Evolutionary conservation across 192 early-diverging fungal species (phyloP).

Genomic region (Mycoemilia scoparia): DNA sequence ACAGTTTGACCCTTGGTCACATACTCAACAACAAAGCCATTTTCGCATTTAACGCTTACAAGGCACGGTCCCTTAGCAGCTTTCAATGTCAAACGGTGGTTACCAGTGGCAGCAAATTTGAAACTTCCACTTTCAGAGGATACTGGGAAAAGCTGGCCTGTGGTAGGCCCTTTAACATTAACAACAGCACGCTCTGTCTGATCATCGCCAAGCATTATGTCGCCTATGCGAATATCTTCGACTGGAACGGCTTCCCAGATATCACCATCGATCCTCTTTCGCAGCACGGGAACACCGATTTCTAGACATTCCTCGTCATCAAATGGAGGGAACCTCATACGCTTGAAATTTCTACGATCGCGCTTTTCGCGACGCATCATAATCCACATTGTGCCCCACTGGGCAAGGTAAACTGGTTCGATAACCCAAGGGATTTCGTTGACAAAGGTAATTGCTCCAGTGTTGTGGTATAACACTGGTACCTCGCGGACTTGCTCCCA

Average conservation of each 20-base stretch:
- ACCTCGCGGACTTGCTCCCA: constrained; percentile 99
- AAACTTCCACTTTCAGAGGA: too few relatives aligned
- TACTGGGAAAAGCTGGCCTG: too few relatives aligned
- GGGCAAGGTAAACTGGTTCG: constrained; percentile 93
- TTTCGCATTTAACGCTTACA: too few relatives aligned
- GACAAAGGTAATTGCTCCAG: constrained; percentile 96
- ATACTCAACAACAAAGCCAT: too few relatives aligned
- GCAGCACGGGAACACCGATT: too few relatives aligned
- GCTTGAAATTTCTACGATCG: constrained; percentile 93
- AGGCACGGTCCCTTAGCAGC: too few relatives aligned
- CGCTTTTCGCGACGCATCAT: constrained; percentile 99
- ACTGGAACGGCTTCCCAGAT: too few relatives aligned
- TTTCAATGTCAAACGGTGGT: too few relatives aligned
- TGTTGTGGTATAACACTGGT: constrained; percentile 89
- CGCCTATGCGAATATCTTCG: constrained; percentile 15
- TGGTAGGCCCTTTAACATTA: too few relatives aligned
- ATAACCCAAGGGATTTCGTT: constrained; percentile 93
- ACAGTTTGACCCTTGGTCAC: too few relatives aligned
- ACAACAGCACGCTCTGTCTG: constrained; percentile 20
- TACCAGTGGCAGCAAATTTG: too few relatives aligned
- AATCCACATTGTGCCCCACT: constrained; percentile 99
- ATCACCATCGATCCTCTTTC: too few relatives aligned
- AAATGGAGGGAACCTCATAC: constrained; percentile 96
- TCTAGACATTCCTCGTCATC: constrained; percentile 99
- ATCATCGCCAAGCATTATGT: constrained; percentile 30